These are phyloP conservation scores for Dillenia suffruticosa DNA, from an alignment of 164 flowering plant species.

Conservation along the genomic window DNA sequence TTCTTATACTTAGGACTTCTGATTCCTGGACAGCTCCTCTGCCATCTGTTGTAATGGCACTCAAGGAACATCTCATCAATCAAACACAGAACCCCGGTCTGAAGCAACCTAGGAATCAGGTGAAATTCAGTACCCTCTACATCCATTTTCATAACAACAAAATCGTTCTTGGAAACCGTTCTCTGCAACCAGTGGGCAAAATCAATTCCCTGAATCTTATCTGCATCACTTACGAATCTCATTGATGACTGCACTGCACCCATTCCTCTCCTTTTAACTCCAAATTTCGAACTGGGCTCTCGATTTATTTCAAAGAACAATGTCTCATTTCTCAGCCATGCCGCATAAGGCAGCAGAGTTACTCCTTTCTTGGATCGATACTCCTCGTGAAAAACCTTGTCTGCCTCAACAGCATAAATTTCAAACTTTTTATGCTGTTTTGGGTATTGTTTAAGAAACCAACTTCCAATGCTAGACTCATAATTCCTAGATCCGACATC, in stretches of 20 bases:
- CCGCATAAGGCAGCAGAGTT: conserved; percentile 77
- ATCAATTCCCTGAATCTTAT: conserved; percentile 82
- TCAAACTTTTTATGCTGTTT: conserved; percentile 88
- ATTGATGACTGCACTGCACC: conserved; percentile 42
- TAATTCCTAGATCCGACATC: conserved; percentile 94
- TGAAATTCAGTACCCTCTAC: conserved; percentile 97
- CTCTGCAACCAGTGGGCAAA: conserved; percentile 92
- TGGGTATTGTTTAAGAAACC: conserved; percentile 96
- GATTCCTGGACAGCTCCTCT: conserved; percentile 86
- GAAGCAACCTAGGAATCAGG: conserved; percentile 78
- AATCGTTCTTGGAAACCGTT: conserved; percentile 70
- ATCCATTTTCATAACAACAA: conserved; percentile 99
- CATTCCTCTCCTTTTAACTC: conserved; percentile 72
- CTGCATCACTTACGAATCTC: conserved; percentile 32
- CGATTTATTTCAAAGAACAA: conserved; percentile 73
- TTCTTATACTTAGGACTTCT: conserved; percentile 76
- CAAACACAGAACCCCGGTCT: conserved; percentile 92
- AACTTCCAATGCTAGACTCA: conserved; percentile 93
- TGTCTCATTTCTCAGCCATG: conserved; percentile 88
- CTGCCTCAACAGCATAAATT: conserved; percentile 91
- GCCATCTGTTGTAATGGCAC: conserved; percentile 98
- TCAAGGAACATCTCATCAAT: conserved; percentile 95
- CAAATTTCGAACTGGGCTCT: conserved; percentile 49
- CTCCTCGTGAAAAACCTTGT: conserved; percentile 63
- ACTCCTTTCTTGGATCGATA: conserved; percentile 62